Evolutionary conservation across 2,329 filamentous ascomycete genomes (phyloP).

Genomic region (Pseudovirgaria hyperparasitica): DNA sequence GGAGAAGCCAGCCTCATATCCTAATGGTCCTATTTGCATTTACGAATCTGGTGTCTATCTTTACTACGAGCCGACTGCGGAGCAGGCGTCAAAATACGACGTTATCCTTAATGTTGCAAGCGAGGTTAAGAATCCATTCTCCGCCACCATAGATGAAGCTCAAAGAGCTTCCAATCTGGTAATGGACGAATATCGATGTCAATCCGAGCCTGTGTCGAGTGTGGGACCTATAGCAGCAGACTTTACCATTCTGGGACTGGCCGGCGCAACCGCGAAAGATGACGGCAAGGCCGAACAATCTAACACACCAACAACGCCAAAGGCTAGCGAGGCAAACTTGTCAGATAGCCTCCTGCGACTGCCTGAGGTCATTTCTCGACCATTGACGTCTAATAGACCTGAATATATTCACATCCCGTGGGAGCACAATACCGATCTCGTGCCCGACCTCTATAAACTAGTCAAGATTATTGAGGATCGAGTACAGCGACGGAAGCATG

Average conservation of each 20-base stretch:
- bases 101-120: conserved; percentile 76
- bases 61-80: conserved; percentile 66
- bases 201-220: conserved; percentile 9
- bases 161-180: conserved; percentile 22
- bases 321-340: conserved; percentile 29
- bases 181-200: conserved; percentile 21
- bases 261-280: conserved; percentile 13
- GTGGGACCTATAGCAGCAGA: conserved; percentile 22
- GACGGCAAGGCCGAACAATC: conserved; percentile 16
- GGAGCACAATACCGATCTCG: conserved; percentile 83
- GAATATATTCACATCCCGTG: conserved; percentile 82
- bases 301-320: conserved; percentile 37
- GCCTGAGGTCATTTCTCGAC: conserved; percentile 11
- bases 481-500: conserved; percentile 60
- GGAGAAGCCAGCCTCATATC: conserved; percentile 68
- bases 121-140: conserved; percentile 68
- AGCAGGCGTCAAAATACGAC: conserved; percentile 66
- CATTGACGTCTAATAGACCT: conserved; percentile 38
- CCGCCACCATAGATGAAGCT: conserved; percentile 10
- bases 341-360: conserved; percentile 9
- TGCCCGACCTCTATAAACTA: conserved; percentile 59
- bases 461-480: conserved; percentile 66
- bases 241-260: conserved; percentile 18
- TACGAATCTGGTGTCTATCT: conserved; percentile 67
- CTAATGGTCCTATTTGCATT: conserved; percentile 69